Percentiles rank a stretch among this genome's conserved stretches.
phyloP scores from a whole-genome alignment of 2,329 filamentous ascomycete species.

The Talaromyces islandicus region DNA sequence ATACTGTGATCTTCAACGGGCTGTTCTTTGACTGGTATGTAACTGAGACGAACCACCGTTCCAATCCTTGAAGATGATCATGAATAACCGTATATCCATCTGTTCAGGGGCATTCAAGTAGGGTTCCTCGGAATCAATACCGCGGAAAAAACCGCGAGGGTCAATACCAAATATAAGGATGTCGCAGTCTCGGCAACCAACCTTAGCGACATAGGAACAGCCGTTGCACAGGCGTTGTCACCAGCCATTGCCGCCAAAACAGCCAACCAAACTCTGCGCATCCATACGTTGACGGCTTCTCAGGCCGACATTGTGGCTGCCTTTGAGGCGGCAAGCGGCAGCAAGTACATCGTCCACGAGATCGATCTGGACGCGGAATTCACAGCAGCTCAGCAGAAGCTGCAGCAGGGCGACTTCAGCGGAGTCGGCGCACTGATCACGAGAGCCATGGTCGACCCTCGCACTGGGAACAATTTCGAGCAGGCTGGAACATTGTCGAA shows the following conservation, averaged over 20 bases:
- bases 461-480: constrained; percentile 12
- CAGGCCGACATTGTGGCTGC: constrained; percentile 6
- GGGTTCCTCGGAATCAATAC: constrained; percentile 29
- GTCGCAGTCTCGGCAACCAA: constrained; percentile 16
- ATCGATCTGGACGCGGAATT: constrained; percentile 9
- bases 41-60: no score
- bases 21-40: constrained; percentile 13
- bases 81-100: neutral
- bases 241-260: constrained; percentile 10
- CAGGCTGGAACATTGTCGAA: constrained; percentile 10
- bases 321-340: constrained; percentile 10
- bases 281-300: constrained; percentile 9
- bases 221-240: constrained; percentile 15
- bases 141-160: constrained; percentile 21
- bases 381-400: constrained; percentile 5
- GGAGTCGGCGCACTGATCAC: constrained; percentile 8
- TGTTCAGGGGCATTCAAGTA: constrained; percentile 4
- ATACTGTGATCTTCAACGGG: constrained; percentile 9
- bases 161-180: constrained; percentile 15
- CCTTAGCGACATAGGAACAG: constrained; percentile 12
- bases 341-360: constrained; percentile 8
- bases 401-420: constrained; percentile 11
- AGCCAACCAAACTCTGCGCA: constrained; percentile 10
- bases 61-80: neutral
- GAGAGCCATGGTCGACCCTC: constrained; percentile 5